These are phyloP conservation scores for Dendrocalamus latiflorus DNA, from an alignment of 202 grass and related monocot species.

Conservation along the genomic window DNA sequence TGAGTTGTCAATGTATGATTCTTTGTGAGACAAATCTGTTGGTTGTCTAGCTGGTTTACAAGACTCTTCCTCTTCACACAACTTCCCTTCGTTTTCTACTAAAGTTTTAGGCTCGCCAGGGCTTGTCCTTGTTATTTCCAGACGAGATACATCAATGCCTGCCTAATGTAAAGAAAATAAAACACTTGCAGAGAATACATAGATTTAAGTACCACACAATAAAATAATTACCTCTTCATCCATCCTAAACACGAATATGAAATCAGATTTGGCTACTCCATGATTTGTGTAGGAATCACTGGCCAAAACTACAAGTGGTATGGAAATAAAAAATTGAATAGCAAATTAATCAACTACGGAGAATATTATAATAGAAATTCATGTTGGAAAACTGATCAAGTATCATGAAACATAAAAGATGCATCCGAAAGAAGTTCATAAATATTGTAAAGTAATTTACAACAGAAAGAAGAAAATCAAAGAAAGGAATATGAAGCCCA, in stretches of 20 bases:
- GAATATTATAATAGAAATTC: slow-evolving; percentile 2
- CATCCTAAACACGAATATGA: slow-evolving; percentile 32
- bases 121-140: slow-evolving; percentile 28
- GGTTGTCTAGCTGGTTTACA: slow-evolving; percentile 21
- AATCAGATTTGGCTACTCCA: slow-evolving; percentile 40
- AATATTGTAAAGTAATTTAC: neutral
- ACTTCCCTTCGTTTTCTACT: slow-evolving; percentile 28
- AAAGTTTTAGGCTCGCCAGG: slow-evolving; percentile 22
- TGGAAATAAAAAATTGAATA: slow-evolving; percentile 6
- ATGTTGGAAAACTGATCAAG: neutral
- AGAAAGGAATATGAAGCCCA: neutral
- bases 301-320: slow-evolving; percentile 38
- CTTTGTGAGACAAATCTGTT: slow-evolving; percentile 30
- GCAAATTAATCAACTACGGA: neutral
- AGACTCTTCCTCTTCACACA: slow-evolving; percentile 34
- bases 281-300: slow-evolving; percentile 29
- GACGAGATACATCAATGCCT: slow-evolving; percentile 41
- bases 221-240: slow-evolving; percentile 46
- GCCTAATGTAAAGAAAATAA: slow-evolving; percentile 58
- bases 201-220: slow-evolving; percentile 11
- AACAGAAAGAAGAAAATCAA: neutral
- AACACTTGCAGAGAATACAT: slow-evolving; percentile 22
- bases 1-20: slow-evolving; percentile 32
- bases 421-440: neutral
- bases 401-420: neutral